Evolutionary conservation across 768 basidiomycete genomes (phyloP), one percentile per base, ranked within the genome.

Genomic region (Tricholoma flavovirens): DNA sequence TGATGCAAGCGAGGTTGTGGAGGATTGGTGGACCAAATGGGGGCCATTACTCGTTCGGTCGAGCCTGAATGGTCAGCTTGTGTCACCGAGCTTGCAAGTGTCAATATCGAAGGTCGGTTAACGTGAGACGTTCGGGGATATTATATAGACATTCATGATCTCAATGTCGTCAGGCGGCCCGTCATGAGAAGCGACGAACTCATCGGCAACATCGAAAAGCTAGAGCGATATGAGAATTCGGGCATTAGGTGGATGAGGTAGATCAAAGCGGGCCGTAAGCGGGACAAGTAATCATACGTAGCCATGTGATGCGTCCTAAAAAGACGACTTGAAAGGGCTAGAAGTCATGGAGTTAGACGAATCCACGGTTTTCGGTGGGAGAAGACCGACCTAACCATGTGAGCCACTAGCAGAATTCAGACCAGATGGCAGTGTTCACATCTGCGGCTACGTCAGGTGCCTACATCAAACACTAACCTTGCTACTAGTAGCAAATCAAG

Each of bases 1-100:
- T 60, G 77, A 82, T 59, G 75, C 82, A 8, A 74, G 71, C 36
- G 83, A 86, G 46, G 72, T 75, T 49, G 84, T 80, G 21, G 83
- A 83, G 35, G 81, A 84, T 62, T 86, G 83, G 82, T 86, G 83
- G 83, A 73, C 78, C 10, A 80, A 77, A 59, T 77, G 73, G 71
- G 75, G 73, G 2, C 59, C 65, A 17, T 56, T 71, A 10, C 63
- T 75, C 35, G 63, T 66, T 45, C 61, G 65, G 43, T 62, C 60
- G 33, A 64, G 58, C 56, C 55, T 50, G 24, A 56, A 59, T 42
- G 36, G 59, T 26, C 51, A 55, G 48, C 58, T 55, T 17, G 36
- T 63, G 42, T 54, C 51, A 29, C 57, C 58, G 46, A 62, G 59
- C 30, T 51, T 68, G 15, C 58, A 64, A 57, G 62, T 66, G 49